Evolutionary conservation across 805 yeast genomes (phyloP).

Genomic region (Clavispora santaluciae): DNA sequence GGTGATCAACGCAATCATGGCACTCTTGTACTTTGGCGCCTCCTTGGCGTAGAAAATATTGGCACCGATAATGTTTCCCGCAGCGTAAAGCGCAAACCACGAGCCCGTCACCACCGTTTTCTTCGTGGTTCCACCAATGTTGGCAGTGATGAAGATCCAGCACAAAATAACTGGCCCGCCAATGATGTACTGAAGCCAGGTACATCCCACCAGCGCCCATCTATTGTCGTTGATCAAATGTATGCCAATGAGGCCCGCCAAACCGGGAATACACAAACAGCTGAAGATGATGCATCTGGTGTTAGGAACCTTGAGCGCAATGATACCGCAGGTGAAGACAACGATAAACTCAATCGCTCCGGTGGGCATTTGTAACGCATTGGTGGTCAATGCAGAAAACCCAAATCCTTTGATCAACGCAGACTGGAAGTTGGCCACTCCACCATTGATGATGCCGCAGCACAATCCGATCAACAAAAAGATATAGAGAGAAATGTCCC

Average conservation of each 20-base stretch:
- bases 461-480: constrained; percentile 20
- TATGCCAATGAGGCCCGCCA: constrained; percentile 24
- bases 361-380: constrained; percentile 23
- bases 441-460: constrained; percentile 30
- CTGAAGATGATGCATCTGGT: constrained; percentile 15
- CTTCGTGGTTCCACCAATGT: constrained; percentile 22
- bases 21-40: constrained; percentile 22
- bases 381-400: constrained; percentile 23
- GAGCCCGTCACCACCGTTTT: constrained; percentile 18
- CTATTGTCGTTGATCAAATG: constrained; percentile 11
- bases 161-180: constrained; percentile 27
- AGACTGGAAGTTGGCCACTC: constrained; percentile 20
- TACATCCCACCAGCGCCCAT: constrained; percentile 27
- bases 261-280: constrained; percentile 17
- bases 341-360: constrained; percentile 23
- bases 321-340: constrained; percentile 25
- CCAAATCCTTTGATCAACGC: constrained; percentile 31
- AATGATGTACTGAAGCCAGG: constrained; percentile 26
- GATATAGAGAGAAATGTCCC: constrained; percentile 18
- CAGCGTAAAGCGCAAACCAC: constrained; percentile 23
- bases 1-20: constrained; percentile 20
- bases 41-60: constrained; percentile 19
- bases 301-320: constrained; percentile 17
- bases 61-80: constrained; percentile 27
- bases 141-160: constrained; percentile 19